phyloP scores from a whole-genome alignment of 2,329 filamentous ascomycete species.

The Davidsoniella neocaledoniae region DNA sequence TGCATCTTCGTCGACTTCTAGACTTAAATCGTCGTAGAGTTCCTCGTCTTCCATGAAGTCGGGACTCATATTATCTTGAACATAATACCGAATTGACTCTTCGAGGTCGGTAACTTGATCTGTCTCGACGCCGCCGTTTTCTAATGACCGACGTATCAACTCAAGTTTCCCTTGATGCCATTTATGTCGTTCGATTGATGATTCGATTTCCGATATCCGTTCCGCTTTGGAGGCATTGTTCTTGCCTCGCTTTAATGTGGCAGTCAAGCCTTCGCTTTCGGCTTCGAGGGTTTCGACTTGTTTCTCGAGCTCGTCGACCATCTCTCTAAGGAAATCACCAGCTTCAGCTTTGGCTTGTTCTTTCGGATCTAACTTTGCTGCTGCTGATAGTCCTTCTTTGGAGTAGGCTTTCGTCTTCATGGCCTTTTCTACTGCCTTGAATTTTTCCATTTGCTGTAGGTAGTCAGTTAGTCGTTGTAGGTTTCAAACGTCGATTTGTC shows the following conservation, averaged over 20 bases:
- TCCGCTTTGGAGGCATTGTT: conserved; percentile 70
- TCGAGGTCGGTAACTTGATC: conserved; percentile 78
- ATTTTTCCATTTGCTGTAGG: conserved; percentile 89
- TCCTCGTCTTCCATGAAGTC: conserved; percentile 90
- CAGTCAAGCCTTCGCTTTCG: conserved; percentile 72
- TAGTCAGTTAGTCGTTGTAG: conserved; percentile 13
- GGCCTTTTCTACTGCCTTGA: conserved; percentile 99
- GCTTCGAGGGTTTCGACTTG: conserved; percentile 89
- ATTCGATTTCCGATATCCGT: conserved; percentile 71
- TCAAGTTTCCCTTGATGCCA: conserved; percentile 93
- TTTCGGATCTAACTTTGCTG: conserved; percentile 88
- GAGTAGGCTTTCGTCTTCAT: conserved; percentile 99
- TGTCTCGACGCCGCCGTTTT: conserved; percentile 80
- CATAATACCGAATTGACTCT: conserved; percentile 88
- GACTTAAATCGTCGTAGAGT: conserved; percentile 85
- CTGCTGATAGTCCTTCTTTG: conserved; percentile 86
- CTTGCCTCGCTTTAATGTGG: conserved; percentile 89
- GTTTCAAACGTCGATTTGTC: conserved; percentile 11
- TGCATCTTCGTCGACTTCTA: conserved; percentile 79
- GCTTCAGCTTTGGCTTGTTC: conserved; percentile 87
- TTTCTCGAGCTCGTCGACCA: conserved; percentile 83
- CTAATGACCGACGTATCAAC: conserved; percentile 71
- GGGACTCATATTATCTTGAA: conserved; percentile 70
- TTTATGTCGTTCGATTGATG: conserved; percentile 78
- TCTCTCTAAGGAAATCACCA: conserved; percentile 66